These are phyloP conservation scores for fission yeast (Schizosaccharomyces pombe) DNA, from an alignment of 805 yeast species.

Conservation along the genomic window ASM294v3 CU329670.1:4404501-4405000, in stretches of 20 bases:
- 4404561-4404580: too few relatives aligned
- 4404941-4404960: conserved; percentile 15
- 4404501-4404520: conserved; percentile 13
- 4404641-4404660: not conserved
- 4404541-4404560: too few relatives aligned
- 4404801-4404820: conserved; percentile 17
- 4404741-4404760: conserved; percentile 41
- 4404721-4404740: conserved; percentile 17
- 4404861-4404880: conserved; percentile 26
- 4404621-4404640: not conserved
- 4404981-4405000: conserved; percentile 31
- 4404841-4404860: conserved; percentile 29
- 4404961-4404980: conserved; percentile 13
- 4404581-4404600: too few relatives aligned
- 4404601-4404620: too few relatives aligned
- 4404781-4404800: conserved; percentile 21
- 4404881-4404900: conserved; percentile 22
- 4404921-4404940: conserved; percentile 23
- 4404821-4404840: conserved; percentile 16
- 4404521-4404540: too few relatives aligned
- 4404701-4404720: conserved; percentile 4
- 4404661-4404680: not conserved
- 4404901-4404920: conserved; percentile 82
- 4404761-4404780: conserved; percentile 30
- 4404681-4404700: not conserved